Evolutionary conservation across 352 stramenopile genomes (phyloP), one percentile per base, ranked within the genome.

Genomic region (Peronospora belbahrii): DNA sequence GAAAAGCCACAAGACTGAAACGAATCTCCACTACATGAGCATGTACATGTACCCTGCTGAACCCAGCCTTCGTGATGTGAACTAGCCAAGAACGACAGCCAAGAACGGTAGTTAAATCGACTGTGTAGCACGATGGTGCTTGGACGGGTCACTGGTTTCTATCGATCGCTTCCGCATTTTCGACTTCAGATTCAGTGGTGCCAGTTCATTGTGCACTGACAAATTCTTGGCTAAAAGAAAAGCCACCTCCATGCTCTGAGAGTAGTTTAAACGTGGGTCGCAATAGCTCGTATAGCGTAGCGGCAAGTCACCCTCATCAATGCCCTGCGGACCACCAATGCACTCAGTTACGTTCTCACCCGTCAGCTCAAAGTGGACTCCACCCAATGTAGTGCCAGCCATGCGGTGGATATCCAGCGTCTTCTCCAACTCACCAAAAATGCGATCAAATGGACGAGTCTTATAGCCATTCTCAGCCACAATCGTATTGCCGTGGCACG

Each of bases 321-420:
- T 88, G 47, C 83, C 83, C 48, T 96, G 82, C 0, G 97, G 79
- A 17, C 96, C 96, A 44, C 96, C 96, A 44, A 96, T 97, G 70
- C 96, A 99, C 72, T 99, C 96, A 1, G 96, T 99, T 23, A 99
- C 96, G 76, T 99, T 96, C 62, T 99, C 93, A 34, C 96, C 96
- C 15, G 96, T 99, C 70, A 98, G 94, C 63, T 99, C 96, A 59
- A 99, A 88, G 63, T 99, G 88, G 30, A 97, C 86, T 23, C 90
- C 96, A 25, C 95, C 95, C 18, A 97, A 83, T 46, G 85, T 82
- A 32, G 82, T 96, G 48, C 94, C 95, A 65, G 97, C 87, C 48
- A 94, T 76, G 27, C 92, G 85, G 65, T 99, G 96, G 27, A 98
- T 96, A 72, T 98, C 95, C 65, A 99, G 94, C 63, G 97, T 98